These are phyloP conservation scores for Podaxis sp. DNA, from an alignment of 768 basidiomycete genomes.

Conservation along the genomic window DNA sequence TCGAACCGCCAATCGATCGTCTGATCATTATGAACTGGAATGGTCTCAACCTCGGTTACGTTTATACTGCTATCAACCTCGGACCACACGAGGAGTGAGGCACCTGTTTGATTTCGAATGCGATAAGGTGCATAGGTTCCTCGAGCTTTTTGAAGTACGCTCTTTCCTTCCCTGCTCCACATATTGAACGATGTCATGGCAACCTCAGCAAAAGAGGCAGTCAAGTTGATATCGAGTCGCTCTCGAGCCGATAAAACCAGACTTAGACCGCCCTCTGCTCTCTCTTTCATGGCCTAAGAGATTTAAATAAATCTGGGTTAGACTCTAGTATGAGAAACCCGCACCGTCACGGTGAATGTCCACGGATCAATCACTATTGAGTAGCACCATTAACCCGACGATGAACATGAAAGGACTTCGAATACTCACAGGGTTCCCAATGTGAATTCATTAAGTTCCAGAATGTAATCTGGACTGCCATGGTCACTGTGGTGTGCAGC, in stretches of 20 bases:
- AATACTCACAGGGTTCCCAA: constrained; percentile 84
- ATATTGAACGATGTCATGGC: constrained; percentile 70
- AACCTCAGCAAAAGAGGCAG: constrained; percentile 86
- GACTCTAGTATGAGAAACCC: neutral
- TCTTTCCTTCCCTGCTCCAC: constrained; percentile 72
- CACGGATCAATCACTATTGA: constrained; percentile 89
- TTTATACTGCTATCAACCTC: constrained; percentile 60
- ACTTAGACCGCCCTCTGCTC: constrained; percentile 47
- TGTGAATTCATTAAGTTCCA: constrained; percentile 98
- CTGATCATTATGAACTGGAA: constrained; percentile 70
- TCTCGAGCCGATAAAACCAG: constrained; percentile 72
- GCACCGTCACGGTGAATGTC: constrained; percentile 76
- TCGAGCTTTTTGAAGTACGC: constrained; percentile 70
- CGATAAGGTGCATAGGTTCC: constrained; percentile 93
- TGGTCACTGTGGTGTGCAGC: constrained; percentile 81
- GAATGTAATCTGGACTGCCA: constrained; percentile 85
- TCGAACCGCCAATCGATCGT: constrained; percentile 95
- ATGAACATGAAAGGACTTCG: neutral
- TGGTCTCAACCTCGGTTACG: constrained; percentile 45
- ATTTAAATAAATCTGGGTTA: neutral
- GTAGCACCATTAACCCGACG: neutral
- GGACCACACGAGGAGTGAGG: constrained; percentile 82
- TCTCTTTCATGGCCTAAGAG: constrained; percentile 54
- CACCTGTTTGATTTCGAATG: constrained; percentile 88
- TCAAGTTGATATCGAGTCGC: constrained; percentile 87